Conservation (phyloP, 805 yeast species). For the Cyberlindnera mrakii region DNA sequence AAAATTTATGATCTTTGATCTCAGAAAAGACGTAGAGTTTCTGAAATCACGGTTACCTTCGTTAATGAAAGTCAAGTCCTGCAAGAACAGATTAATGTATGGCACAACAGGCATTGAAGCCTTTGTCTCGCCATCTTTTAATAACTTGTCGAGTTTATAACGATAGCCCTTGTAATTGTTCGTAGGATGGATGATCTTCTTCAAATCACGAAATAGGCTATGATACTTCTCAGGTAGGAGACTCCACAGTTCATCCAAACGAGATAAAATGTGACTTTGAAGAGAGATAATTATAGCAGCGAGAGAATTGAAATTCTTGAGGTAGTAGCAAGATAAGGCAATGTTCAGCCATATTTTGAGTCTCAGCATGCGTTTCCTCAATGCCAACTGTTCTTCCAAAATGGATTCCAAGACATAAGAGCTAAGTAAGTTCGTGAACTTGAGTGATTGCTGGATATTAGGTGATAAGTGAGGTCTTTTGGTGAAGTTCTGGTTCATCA, state of each 20-base stretch:
- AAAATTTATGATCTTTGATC: constrained; percentile 53
- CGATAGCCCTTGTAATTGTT: constrained; percentile 70
- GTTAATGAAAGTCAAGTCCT: constrained; percentile 73
- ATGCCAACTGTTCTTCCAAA: constrained; percentile 42
- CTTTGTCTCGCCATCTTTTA: constrained; percentile 35
- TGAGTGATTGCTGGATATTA: constrained; percentile 52
- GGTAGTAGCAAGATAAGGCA: constrained; percentile 64
- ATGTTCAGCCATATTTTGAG: constrained; percentile 69
- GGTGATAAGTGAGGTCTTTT: constrained; percentile 56
- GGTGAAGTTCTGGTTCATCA: constrained; percentile 57
- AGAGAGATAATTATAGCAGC: constrained; percentile 75
- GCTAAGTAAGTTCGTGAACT: constrained; percentile 66
- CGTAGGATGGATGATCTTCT: constrained; percentile 67
- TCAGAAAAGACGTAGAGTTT: constrained; percentile 45
- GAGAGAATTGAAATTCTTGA: constrained; percentile 71
- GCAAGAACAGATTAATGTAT: constrained; percentile 65
- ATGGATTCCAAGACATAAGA: constrained; percentile 69
- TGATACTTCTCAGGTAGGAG: constrained; percentile 51
- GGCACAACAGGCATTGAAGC: constrained; percentile 61
- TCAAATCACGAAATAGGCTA: constrained; percentile 56
- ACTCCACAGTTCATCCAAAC: constrained; percentile 56
- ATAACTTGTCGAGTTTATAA: constrained; percentile 49
- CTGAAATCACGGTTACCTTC: constrained; percentile 75
- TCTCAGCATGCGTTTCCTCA: constrained; percentile 46
- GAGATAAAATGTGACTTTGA: constrained; percentile 64